Evolutionary conservation across 202 grass and related monocot species (phyloP).

Genomic region (Dendrocalamus latiflorus): DNA sequence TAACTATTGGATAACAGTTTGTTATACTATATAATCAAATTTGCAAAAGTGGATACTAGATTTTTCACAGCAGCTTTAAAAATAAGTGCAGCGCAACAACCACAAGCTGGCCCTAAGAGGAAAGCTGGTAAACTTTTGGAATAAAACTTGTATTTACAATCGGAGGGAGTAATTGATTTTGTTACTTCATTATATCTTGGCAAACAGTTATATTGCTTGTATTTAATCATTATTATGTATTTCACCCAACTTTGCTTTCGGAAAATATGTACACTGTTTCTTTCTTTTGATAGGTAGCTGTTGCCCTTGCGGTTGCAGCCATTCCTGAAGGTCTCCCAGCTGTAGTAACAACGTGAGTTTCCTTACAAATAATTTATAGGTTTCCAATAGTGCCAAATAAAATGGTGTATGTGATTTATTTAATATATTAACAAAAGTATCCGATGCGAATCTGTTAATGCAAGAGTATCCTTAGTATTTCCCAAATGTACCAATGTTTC

Average conservation of each 20-base stretch:
- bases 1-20: background rate
- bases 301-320: slow-evolving; percentile 97
- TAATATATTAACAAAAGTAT: background rate
- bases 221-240: background rate
- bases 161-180: slow-evolving; percentile 11
- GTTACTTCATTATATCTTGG: background rate
- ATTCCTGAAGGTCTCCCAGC: slow-evolving; percentile 99
- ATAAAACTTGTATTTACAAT: slow-evolving; percentile 19
- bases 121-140: background rate
- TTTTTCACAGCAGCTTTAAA: background rate
- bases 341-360: slow-evolving; percentile 93
- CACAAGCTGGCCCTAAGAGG: background rate
- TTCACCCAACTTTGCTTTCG: slow-evolving; percentile 19
- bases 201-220: background rate
- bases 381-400: slow-evolving; percentile 6
- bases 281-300: slow-evolving; percentile 70
- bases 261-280: slow-evolving; percentile 1
- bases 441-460: background rate
- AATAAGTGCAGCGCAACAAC: background rate
- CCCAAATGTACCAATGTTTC: background rate
- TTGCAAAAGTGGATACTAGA: background rate
- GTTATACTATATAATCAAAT: background rate
- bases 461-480: background rate
- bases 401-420: background rate
- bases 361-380: slow-evolving; percentile 1